Conservation (phyloP, 2,329 filamentous ascomycete genomes). For the Alternaria sp. region DNA sequence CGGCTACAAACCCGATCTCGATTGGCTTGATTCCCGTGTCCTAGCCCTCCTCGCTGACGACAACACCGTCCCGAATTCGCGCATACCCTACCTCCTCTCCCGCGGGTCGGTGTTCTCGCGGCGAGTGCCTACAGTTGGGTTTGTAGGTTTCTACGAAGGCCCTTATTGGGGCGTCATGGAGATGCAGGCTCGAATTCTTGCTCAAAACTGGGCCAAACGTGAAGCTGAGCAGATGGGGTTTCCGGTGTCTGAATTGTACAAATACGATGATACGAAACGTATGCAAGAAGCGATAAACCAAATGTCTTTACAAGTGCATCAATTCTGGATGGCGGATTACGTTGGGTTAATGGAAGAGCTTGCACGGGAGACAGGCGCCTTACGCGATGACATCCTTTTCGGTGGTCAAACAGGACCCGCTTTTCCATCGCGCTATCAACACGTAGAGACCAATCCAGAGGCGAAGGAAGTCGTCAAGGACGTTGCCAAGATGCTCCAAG, state of each 20-base stretch:
- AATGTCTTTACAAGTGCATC: conserved; percentile 59
- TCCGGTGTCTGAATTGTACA: conserved; percentile 15
- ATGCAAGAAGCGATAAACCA: conserved; percentile 58
- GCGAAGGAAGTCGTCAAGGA: conserved; percentile 58
- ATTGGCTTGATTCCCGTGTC: conserved; percentile 68
- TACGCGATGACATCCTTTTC: conserved; percentile 51
- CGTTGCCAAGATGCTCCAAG: conserved; percentile 54
- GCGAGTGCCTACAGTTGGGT: conserved; percentile 70
- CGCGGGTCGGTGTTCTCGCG: conserved; percentile 72
- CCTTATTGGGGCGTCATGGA: conserved; percentile 90
- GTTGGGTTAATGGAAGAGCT: conserved; percentile 77
- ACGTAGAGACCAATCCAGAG: conserved; percentile 48
- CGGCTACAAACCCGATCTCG: conserved; percentile 72
- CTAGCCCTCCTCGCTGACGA: conserved; percentile 64
- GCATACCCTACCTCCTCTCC: conserved; percentile 64
- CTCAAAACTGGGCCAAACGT: conserved; percentile 64
- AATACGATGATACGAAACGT: conserved; percentile 28
- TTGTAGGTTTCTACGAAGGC: conserved; percentile 84
- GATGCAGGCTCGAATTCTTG: conserved; percentile 78
- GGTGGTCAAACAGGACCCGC: conserved; percentile 60
- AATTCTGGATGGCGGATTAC: conserved; percentile 88
- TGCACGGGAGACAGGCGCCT: conserved; percentile 65
- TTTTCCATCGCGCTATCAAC: conserved; percentile 47
- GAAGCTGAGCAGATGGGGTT: conserved; percentile 27
- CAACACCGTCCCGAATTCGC: conserved; percentile 63